Conservation (phyloP, 805 yeast genomes). For the Alloascoidea africana region DNA sequence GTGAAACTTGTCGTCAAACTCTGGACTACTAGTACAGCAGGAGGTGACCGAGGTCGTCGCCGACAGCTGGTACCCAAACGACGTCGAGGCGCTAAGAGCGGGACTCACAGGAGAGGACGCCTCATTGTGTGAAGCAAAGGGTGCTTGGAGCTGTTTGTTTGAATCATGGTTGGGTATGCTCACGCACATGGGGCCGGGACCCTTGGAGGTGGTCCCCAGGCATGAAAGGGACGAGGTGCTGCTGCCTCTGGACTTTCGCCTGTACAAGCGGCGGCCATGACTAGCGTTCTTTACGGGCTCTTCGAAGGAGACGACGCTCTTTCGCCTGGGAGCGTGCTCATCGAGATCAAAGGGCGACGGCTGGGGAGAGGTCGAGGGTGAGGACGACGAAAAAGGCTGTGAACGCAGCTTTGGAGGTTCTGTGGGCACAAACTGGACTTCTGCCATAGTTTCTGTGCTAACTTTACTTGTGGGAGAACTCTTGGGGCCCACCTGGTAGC, state of each 20-base stretch:
- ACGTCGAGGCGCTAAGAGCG: background rate
- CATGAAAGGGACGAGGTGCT: too few relatives aligned
- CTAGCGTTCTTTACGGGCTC: background rate
- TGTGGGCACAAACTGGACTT: too few relatives aligned
- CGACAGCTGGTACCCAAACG: background rate
- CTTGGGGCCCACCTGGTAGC: too few relatives aligned
- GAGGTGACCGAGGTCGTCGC: background rate
- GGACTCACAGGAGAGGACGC: background rate
- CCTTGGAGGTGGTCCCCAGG: background rate
- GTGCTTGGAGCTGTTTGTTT: too few relatives aligned
- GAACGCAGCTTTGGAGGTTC: too few relatives aligned
- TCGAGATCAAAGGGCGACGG: too few relatives aligned
- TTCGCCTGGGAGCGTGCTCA: background rate
- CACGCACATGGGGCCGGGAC: too few relatives aligned
- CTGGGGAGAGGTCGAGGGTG: too few relatives aligned
- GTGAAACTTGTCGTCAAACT: constrained; percentile 82
- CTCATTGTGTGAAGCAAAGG: background rate
- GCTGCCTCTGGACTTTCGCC: background rate
- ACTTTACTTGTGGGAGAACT: too few relatives aligned
- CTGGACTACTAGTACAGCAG: constrained; percentile 20
- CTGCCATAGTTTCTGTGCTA: too few relatives aligned
- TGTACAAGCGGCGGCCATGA: background rate
- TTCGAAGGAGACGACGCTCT: constrained; percentile 1
- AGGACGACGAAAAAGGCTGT: too few relatives aligned
- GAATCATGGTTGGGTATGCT: too few relatives aligned